phyloP scores from a whole-genome alignment of 208 protist species.

The Trypanosomatidae sp. region DNA sequence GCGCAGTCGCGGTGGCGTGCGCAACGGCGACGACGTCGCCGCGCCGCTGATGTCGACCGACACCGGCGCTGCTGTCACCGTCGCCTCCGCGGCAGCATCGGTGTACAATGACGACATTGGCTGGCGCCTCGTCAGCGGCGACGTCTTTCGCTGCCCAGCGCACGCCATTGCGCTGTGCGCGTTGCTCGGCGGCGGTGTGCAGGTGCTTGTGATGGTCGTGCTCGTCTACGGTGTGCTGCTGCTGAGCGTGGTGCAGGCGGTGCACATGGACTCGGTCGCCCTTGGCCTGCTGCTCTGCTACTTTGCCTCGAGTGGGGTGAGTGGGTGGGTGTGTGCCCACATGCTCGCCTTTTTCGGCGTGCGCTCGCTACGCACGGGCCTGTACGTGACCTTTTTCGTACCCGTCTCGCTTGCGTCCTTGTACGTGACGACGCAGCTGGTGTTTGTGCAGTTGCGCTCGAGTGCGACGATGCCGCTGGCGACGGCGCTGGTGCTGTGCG shows the following conservation, averaged over 20 bases:
- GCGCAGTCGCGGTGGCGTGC: constrained; percentile 8
- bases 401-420: constrained; percentile 16
- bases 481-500: constrained; percentile 25
- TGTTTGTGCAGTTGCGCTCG: constrained; percentile 42
- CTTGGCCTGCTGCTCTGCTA: constrained; percentile 77
- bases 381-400: constrained; percentile 37
- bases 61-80: too few relatives aligned
- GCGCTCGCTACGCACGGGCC: constrained; percentile 67
- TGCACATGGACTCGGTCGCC: constrained; percentile 71
- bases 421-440: constrained; percentile 52
- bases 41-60: constrained; percentile 8
- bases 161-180: constrained; percentile 61
- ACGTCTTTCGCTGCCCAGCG: constrained; percentile 91
- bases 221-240: constrained; percentile 24
- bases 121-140: constrained; percentile 95
- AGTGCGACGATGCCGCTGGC: constrained; percentile 50
- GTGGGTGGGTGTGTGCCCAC: constrained; percentile 81
- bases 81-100: constrained; percentile 40
- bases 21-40: constrained; percentile 14
- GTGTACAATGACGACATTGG: constrained; percentile 8
- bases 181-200: constrained; percentile 82
- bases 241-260: constrained; percentile 56
- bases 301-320: constrained; percentile 29
- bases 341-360: constrained; percentile 82
- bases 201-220: constrained; percentile 72